A percentile compares a stretch with the other conserved stretches of the same genome.
Conservation (phyloP, 345 rosid genomes). For the Camelina laxa region DNA sequence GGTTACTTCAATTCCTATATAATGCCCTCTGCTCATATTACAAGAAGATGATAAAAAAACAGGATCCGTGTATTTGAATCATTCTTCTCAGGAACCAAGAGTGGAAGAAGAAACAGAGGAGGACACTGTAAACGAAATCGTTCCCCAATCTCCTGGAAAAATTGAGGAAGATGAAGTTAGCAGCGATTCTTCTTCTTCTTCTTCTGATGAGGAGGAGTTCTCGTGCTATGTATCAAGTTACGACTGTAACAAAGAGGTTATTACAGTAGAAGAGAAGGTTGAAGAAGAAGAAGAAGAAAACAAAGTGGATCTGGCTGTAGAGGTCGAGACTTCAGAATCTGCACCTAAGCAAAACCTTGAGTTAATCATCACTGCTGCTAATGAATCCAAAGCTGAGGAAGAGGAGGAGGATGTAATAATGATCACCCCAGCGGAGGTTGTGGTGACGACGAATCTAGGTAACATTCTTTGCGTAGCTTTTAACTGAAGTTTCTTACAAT, state of each 20-base stretch:
- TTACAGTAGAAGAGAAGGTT: conserved; percentile 41
- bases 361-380: conserved; percentile 29
- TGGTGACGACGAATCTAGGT: conserved; percentile 29
- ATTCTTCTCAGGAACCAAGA: conserved; percentile 20
- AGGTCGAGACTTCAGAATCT: conserved; percentile 39
- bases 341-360: conserved; percentile 57
- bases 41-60: no score
- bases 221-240: conserved; percentile 55
- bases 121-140: no score
- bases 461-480: conserved; percentile 3
- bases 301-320: conserved; percentile 44
- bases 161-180: no score
- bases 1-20: no score
- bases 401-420: conserved; percentile 40
- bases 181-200: no score
- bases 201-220: no score
- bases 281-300: conserved; percentile 45
- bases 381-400: conserved; percentile 37
- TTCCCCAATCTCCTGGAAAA: no score
- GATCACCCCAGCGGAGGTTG: conserved; percentile 31
- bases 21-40: no score
- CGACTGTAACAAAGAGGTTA: conserved; percentile 49
- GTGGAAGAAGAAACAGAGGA: conserved; percentile 39
- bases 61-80: conserved; percentile 21
- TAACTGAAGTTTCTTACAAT: neutral